These are phyloP conservation scores for Ganoderma lucidum DNA, from an alignment of 1,284 basidiomycete species.

Conservation along the genomic window DNA sequence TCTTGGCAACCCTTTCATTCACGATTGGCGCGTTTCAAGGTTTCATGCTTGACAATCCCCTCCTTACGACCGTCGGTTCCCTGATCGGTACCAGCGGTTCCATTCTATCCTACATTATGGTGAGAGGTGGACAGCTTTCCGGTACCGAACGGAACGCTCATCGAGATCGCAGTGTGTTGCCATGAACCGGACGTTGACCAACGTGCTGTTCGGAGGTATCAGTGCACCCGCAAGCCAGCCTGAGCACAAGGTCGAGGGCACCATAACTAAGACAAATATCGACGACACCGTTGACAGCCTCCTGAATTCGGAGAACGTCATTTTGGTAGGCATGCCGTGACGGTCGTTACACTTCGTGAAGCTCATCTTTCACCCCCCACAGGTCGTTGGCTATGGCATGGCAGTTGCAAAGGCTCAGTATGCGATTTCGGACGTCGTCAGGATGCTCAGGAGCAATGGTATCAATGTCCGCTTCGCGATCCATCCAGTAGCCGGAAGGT, in stretches of 20 bases:
- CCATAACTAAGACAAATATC: slow-evolving; percentile 76
- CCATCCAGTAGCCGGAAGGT: slow-evolving; percentile 51
- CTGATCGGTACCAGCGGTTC: slow-evolving; percentile 88
- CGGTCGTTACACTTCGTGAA: not conserved
- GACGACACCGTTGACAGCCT: slow-evolving; percentile 84
- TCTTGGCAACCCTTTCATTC: not conserved
- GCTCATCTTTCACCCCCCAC: slow-evolving; percentile 4
- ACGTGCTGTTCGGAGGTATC: slow-evolving; percentile 85
- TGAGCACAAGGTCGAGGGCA: slow-evolving; percentile 80
- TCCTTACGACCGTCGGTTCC: slow-evolving; percentile 82
- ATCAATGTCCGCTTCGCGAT: slow-evolving; percentile 70
- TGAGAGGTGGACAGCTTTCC: slow-evolving; percentile 42
- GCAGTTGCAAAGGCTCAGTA: slow-evolving; percentile 90
- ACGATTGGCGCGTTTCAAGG: slow-evolving; percentile 46
- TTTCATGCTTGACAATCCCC: slow-evolving; percentile 87
- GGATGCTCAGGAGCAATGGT: slow-evolving; percentile 73
- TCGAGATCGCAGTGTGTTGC: slow-evolving; percentile 72
- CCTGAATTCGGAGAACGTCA: slow-evolving; percentile 82
- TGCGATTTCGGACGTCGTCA: slow-evolving; percentile 84
- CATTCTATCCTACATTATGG: slow-evolving; percentile 93
- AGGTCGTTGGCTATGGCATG: slow-evolving; percentile 92
- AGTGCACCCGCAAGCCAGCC: slow-evolving; percentile 61
- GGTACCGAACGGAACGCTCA: slow-evolving; percentile 13
- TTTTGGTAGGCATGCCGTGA: slow-evolving; percentile 58
- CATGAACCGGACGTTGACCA: slow-evolving; percentile 84